Base-by-base conservation (phyloP, 139 green algal species). In the Chlorella sp. region DNA sequence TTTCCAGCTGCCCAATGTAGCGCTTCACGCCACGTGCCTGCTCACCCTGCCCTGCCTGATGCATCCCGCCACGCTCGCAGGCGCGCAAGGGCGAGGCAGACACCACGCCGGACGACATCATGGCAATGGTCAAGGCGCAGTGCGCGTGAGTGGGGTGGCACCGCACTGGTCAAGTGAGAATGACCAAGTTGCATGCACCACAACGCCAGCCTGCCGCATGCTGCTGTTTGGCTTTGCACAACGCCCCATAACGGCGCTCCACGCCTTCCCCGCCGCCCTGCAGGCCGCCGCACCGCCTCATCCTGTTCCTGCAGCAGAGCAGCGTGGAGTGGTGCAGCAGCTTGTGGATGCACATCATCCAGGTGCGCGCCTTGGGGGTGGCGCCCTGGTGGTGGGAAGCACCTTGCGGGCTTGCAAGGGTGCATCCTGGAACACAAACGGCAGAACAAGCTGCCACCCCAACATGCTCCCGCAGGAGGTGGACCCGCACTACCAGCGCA, bases 241-340 rank as follows among this genome's bases (percentile, higher is more conserved):
- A n/a, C 22, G 3, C 16, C 4, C 9, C 20, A 4, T 28, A 30
- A 65, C 11, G 6, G 20, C 58, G 9, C 7, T 16, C 26, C 3
- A 7, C 11, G 60, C 60, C 26, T n/a, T 2, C 11, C 26, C 60
- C 22, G 6, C 60, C 28, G 1, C 60, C 30, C 30, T 58, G 70
- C 40, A 41, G 36, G 24, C 94, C 95, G 34, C 86, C 90, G 3
- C 92, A 99, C 91, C 94, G 96, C 86, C 88, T 99, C 81, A 98
- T 99, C 60, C 91, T 99, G 14, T 99, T 99, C 89, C 89, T 99
- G 70, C 96, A 99, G 92, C 96, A 99, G 84, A 93, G 83, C 83
- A 95, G 88, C 69, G 96, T 99, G 72, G 96, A 99, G 90, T 99
- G 96, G 96, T 95, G 93, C 81, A 95, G 88, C 80, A 96, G 92